A percentile compares a stretch with the other conserved stretches of the same genome.
These are phyloP conservation scores for Candida albicans DNA, from an alignment of 1,139 yeast species.

Conservation along the genomic window DNA sequence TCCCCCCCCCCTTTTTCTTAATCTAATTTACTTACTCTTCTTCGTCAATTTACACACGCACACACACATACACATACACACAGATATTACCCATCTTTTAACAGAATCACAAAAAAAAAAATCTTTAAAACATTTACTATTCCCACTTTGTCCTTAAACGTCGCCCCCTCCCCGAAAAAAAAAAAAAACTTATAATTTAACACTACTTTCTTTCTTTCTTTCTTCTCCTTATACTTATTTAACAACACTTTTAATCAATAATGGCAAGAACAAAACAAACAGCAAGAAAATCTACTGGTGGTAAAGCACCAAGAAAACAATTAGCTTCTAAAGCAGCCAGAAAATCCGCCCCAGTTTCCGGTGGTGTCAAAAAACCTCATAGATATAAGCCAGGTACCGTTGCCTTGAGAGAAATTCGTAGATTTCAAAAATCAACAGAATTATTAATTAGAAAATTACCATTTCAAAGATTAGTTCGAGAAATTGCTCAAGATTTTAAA, in stretches of 20 bases:
- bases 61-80: no score
- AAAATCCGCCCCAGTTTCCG: slow-evolving; percentile 53
- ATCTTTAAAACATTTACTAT: slow-evolving; percentile 5
- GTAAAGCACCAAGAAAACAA: slow-evolving; percentile 57
- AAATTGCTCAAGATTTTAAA: slow-evolving; percentile 51
- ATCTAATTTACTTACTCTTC: no score
- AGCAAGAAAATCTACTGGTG: slow-evolving; percentile 56
- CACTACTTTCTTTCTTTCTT: slow-evolving; percentile 8
- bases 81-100: no score
- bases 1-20: no score
- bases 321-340: slow-evolving; percentile 55
- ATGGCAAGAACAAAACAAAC: slow-evolving; percentile 58
- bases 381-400: slow-evolving; percentile 59
- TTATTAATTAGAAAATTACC: slow-evolving; percentile 54
- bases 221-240: neutral
- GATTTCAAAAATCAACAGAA: slow-evolving; percentile 54
- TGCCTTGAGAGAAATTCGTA: slow-evolving; percentile 55
- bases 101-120: neutral
- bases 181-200: neutral
- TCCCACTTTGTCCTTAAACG: slow-evolving; percentile 5
- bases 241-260: slow-evolving; percentile 9
- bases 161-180: slow-evolving; percentile 3
- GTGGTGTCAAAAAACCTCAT: slow-evolving; percentile 56
- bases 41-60: no score
- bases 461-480: slow-evolving; percentile 51